phyloP scores from a whole-genome alignment of 2,329 filamentous ascomycete species.

The Microsporum canis region DNA sequence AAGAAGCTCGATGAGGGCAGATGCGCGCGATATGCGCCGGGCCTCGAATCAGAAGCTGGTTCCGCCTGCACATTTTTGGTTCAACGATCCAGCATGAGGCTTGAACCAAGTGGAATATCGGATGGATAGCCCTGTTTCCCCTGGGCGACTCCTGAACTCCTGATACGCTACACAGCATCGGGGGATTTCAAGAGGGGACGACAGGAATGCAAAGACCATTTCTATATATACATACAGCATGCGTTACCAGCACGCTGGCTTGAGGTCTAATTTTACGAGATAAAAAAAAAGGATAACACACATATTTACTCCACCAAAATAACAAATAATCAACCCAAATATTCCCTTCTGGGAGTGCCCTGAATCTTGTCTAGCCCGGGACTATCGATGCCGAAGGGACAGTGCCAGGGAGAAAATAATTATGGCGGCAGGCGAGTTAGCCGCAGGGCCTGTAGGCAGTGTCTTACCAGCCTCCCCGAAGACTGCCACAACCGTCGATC shows the following conservation, averaged over 20 bases:
- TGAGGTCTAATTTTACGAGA: neutral
- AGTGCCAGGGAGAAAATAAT: neutral
- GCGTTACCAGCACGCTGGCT: neutral
- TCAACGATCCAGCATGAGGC: neutral
- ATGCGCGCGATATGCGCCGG: conserved; percentile 1
- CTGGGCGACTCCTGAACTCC: neutral
- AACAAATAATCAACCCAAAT: neutral
- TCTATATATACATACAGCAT: neutral
- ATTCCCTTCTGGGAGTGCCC: neutral
- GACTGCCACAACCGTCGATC: neutral
- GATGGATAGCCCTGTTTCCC: neutral
- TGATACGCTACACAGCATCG: neutral
- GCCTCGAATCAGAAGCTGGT: conserved; percentile 3
- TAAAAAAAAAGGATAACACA: neutral
- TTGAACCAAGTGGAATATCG: neutral
- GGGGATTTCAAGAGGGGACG: neutral
- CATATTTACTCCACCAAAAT: neutral
- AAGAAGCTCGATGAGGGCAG: neutral
- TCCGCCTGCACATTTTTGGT: neutral
- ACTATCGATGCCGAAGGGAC: neutral
- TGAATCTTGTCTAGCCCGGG: neutral
- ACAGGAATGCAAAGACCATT: neutral
- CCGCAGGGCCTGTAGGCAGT: neutral
- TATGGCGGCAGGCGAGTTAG: conserved; percentile 1
- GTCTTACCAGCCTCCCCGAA: neutral